Percentiles rank a stretch among this genome's conserved stretches.
These are phyloP conservation scores for Diplodia seriata DNA, from an alignment of 2,329 filamentous ascomycete genomes.

Conservation along the genomic window DNA sequence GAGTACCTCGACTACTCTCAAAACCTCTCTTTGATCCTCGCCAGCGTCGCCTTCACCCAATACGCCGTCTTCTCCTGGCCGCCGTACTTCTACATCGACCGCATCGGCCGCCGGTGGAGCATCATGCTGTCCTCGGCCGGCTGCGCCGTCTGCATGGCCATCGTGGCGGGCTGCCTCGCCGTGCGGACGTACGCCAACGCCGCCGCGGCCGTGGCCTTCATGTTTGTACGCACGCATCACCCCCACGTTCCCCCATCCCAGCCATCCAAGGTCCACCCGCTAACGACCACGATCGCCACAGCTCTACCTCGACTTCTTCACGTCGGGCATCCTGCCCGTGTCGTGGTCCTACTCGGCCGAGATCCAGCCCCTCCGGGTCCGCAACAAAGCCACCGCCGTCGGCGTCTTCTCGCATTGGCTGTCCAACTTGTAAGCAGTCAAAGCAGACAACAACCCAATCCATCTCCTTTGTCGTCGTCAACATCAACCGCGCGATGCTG, in stretches of 20 bases:
- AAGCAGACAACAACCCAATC: too few relatives aligned
- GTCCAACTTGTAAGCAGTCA: constrained; percentile 6
- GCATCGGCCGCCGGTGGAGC: constrained; percentile 41
- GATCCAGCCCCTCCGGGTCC: constrained; percentile 28
- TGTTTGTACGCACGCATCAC: constrained; percentile 33
- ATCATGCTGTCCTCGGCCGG: constrained; percentile 43
- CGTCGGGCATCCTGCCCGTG: constrained; percentile 43
- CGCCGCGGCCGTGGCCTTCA: constrained; percentile 46
- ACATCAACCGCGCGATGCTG: background rate
- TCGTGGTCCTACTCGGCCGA: constrained; percentile 35
- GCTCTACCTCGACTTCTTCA: constrained; percentile 38
- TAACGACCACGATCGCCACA: background rate
- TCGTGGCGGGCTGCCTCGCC: constrained; percentile 44
- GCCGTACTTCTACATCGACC: constrained; percentile 44
- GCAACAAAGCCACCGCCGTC: constrained; percentile 28
- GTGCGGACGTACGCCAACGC: constrained; percentile 39
- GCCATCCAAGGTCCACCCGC: background rate
- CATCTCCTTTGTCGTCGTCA: too few relatives aligned
- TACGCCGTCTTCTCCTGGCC: constrained; percentile 44
- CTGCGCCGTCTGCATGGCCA: constrained; percentile 45
- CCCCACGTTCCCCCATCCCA: background rate
- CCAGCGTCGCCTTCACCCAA: constrained; percentile 43
- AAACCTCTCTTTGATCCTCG: constrained; percentile 42
- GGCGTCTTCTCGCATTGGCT: constrained; percentile 22
- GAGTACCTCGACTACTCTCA: constrained; percentile 39